Evolutionary conservation across 345 rosid species (phyloP), one percentile per base, ranked within the genome.

Genomic region (Euclidium syriacum): DNA sequence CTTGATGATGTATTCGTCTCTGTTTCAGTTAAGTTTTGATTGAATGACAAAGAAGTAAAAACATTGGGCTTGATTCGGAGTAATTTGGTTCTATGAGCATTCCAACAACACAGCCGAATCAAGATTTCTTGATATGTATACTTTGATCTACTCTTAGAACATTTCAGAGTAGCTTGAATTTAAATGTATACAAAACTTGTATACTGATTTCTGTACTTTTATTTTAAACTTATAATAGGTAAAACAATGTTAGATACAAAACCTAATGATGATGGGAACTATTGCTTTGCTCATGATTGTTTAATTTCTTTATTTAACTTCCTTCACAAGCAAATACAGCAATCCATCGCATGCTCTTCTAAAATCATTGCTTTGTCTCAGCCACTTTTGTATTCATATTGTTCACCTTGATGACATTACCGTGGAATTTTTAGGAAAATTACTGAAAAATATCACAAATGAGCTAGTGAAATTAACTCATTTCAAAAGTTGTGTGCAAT

Each of bases 221-320:
- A n/a, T n/a, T n/a, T n/a, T n/a, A n/a, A n/a, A n/a, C n/a, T n/a
- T n/a, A n/a, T n/a, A n/a, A 58, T 12, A 23, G 14, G 34, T 47
- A 34, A 17, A 26, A 34, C 19, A 49, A 11, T 48, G 19, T 62
- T n/a, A 49, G 19, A 24, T 17, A 49, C 35, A 39, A 27, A 52
- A 51, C 41, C 40, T 34, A 44, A 65, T 65, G 70, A 65, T 65
- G 54, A 17, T 54, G 9, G 26, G 44, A 53, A 15, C 11, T 53
- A 52, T 44, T 26, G 40, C 33, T 42, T 27, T 29, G 39, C 8
- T 63, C 55, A 65, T 64, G 52, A 33, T 53, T 3, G 23, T 48
- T 33, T 53, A 19, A 43, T 30, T 51, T 35, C 19, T 25, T 57
- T 66, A 35, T 66, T 14, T 9, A 18, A 25, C 56, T 66, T 66